Evolutionary conservation across 805 yeast species (phyloP).

Genomic region (Ogataea dorogensis): DNA sequence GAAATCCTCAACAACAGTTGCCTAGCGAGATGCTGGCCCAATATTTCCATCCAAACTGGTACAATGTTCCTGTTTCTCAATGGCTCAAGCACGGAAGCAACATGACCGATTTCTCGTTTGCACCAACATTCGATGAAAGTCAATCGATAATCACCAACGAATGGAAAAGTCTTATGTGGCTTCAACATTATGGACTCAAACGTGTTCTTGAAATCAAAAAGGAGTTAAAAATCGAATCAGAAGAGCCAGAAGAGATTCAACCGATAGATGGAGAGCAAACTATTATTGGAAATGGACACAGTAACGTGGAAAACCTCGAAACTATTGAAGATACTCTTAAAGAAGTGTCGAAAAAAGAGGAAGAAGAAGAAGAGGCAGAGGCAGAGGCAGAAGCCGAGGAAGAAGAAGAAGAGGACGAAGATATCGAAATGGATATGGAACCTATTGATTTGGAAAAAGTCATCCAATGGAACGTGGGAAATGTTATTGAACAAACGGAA

Average conservation of each 20-base stretch:
- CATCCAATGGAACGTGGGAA: conserved; percentile 28
- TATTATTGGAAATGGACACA: conserved; percentile 1
- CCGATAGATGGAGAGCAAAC: neutral
- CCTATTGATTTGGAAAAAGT: conserved; percentile 30
- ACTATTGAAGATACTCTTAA: conserved; percentile 1
- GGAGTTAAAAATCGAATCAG: conserved; percentile 16
- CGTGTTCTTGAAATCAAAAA: conserved; percentile 29
- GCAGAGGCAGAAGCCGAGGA: conserved; percentile 1
- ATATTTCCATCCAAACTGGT: conserved; percentile 63
- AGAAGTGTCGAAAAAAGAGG: conserved; percentile 5
- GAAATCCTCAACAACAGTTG: conserved; percentile 16
- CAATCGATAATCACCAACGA: conserved; percentile 52
- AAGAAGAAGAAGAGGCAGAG: conserved; percentile 4
- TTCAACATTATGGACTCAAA: conserved; percentile 51
- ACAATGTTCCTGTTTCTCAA: conserved; percentile 58
- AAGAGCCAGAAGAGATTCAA: conserved; percentile 7
- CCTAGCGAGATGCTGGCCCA: conserved; percentile 47
- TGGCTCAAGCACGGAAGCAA: conserved; percentile 52
- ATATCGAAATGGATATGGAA: conserved; percentile 12
- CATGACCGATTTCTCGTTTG: conserved; percentile 52
- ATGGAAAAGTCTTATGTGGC: conserved; percentile 51
- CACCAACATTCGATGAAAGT: conserved; percentile 63
- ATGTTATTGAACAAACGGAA: conserved; percentile 27
- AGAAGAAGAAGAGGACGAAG: conserved; percentile 7
- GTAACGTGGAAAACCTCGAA: neutral